A percentile compares a stretch with the other conserved stretches of the same genome.
Evolutionary conservation across 139 green algal species (phyloP).

Genomic region (Limnomonas spitsbergensis): DNA sequence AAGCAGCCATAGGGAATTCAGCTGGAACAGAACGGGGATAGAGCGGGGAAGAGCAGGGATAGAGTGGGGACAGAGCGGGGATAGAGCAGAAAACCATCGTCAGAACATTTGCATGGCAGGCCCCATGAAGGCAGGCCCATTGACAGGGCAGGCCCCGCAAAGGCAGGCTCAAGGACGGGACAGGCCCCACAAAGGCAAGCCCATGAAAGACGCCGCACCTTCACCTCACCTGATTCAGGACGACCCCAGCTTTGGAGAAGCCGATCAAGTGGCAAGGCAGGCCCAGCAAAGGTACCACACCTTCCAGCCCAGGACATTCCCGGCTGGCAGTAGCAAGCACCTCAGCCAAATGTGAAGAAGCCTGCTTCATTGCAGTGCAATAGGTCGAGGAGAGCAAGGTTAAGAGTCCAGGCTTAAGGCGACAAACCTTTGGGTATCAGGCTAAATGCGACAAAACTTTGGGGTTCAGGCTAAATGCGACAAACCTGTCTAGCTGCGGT

Average conservation of each 20-base stretch:
- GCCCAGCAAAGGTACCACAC: not conserved
- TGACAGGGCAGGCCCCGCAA: not conserved
- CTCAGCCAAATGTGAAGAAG: constrained; percentile 1
- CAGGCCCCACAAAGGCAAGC: not conserved
- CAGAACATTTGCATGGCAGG: not conserved
- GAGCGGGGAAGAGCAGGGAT: not conserved
- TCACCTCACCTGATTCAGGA: constrained; percentile 26
- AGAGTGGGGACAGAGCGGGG: no score
- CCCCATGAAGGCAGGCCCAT: not conserved
- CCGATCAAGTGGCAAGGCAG: constrained; percentile 13
- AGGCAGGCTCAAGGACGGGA: not conserved
- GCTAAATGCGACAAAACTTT: no score
- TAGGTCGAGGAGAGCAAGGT: no score
- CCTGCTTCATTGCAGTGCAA: no score
- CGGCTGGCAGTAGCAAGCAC: not conserved
- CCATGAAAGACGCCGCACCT: not conserved
- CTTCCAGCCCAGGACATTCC: not conserved
- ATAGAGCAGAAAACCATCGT: not conserved
- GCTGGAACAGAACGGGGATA: not conserved
- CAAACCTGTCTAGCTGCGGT: no score
- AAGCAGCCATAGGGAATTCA: no score
- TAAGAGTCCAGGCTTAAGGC: no score
- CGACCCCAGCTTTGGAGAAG: constrained; percentile 27
- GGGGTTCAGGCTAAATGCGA: no score
- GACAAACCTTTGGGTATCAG: no score